Base-by-base conservation (phyloP, 2,329 filamentous ascomycete species). In the Pseudogymnoascus sp. region DNA sequence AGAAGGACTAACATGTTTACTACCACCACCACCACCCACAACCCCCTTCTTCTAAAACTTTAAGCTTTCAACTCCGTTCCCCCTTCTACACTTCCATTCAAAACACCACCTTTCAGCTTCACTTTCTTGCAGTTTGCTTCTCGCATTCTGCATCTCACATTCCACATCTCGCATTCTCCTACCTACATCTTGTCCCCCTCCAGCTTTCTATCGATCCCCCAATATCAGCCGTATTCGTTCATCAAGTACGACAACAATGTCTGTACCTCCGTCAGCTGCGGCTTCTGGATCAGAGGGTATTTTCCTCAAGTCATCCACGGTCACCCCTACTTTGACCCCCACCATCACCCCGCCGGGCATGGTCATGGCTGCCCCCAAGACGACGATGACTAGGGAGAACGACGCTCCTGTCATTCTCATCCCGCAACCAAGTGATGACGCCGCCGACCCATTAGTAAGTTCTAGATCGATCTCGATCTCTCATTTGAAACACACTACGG, bases 371-470 rank as follows among this genome's bases (percentile, higher is more conserved):
- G 42, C 21, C 34, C 60, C 50, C 10, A 18, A 25, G 10, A 16
- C 23, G 11, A 38, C 34, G 14, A 31, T 60, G 37, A 44, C 61
- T 23, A 46, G 18, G n/a, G 23, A 34, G 34, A 31, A 44, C 36
- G 62, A 61, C 16, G 44, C 10, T 44, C 37, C 64, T 14, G 59
- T 78, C 50, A 73, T 76, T 31, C 66, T 77, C n/a, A 74, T 78
- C 34, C 77, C 75, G 5, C 69, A 67, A n/a, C 74, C 75, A 6
- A 74, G 70, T 62, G 66, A 68, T 62, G 69, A 75, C 59, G 67
- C 72, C 18, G 64, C 67, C 14, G 75, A 76, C 64, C 75, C 74
- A 37, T 63, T 76, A 66, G 74, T 75, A 71, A 65, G 68, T 66
- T 37, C 42, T 3, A 36, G n/a, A 7, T 53, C 28, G 37, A 8